Evolutionary conservation across 768 basidiomycete species (phyloP), one percentile per base, ranked within the genome.

Genomic region (Collybia mongolica): DNA sequence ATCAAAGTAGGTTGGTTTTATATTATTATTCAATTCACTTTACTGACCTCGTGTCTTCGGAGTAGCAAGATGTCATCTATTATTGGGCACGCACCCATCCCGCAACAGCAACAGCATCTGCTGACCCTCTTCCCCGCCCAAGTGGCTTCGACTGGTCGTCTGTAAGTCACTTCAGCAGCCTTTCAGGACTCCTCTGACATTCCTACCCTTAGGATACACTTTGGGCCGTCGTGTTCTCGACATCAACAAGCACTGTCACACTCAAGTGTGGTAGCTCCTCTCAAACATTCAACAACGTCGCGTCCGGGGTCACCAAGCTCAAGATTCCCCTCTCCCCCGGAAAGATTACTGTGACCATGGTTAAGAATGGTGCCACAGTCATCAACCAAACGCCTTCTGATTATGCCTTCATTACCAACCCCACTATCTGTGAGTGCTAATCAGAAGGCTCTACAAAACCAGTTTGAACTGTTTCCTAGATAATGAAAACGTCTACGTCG

Each of bases 31-130:
- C 22, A 8, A 23, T 18, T 39, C 11, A 32, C 8, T 17, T n/a
- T n/a, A 42, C 18, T 29, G 17, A 49, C 8, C 1, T 2, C 28
- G 2, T n/a, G 35, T 40, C 11, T 46, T 5, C 43, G 46, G 4
- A 45, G 50, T 54, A 80, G 77, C 54, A 70, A 55, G 76, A 78
- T 46, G 67, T 66, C 11, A 74, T 80, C 29, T 79, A 77, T 56
- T 80, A 71, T 56, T 86, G 83, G 82, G 79, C 83, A 19, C 79
- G 86, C 32, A 76, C 84, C n/a, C 85, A 87, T 60, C 75, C 81
- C 12, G 72, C 71, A n/a, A 56, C 61, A 35, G 84, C 81, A 0
- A 61, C 59, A 14, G 71, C 74, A 1, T 68, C 71, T 5, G 56
- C 59, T 3, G 81, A 85, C 58, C 52, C 63, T 5, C 66, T 80